Conservation (phyloP, 768 basidiomycete genomes). For the Xanthoconium stramineum region DNA sequence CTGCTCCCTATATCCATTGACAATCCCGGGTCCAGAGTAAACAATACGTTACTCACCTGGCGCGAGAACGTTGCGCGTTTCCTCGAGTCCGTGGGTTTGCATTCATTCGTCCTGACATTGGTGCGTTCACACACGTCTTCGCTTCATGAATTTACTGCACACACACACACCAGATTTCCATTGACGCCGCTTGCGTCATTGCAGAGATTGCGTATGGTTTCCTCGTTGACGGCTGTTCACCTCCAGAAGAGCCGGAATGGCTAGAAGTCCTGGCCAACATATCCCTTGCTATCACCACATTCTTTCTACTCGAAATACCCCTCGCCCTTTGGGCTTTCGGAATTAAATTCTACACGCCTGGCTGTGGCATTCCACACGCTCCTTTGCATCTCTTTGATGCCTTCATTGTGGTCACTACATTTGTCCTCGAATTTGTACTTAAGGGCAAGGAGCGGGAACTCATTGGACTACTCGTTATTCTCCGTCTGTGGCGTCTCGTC, state of each 20-base stretch:
- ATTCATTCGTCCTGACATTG: conserved; percentile 55
- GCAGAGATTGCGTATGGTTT: conserved; percentile 68
- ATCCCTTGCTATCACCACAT: conserved; percentile 63
- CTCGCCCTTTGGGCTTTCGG: conserved; percentile 67
- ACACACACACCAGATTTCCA: conserved; percentile 41
- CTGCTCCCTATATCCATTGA: conserved; percentile 37
- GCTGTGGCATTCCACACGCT: conserved; percentile 51
- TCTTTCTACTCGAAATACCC: conserved; percentile 80
- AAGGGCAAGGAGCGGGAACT: conserved; percentile 69
- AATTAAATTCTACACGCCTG: conserved; percentile 57
- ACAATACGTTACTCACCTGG: conserved; percentile 15
- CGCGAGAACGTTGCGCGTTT: conserved; percentile 39
- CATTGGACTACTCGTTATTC: conserved; percentile 62
- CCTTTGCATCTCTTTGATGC: conserved; percentile 74
- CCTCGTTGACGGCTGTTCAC: conserved; percentile 49
- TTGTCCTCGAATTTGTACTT: conserved; percentile 67
- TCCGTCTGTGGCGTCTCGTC: conserved; percentile 80
- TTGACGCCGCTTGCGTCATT: conserved; percentile 71
- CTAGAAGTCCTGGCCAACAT: conserved; percentile 58
- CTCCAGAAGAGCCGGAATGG: conserved; percentile 52
- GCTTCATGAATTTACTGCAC: conserved; percentile 15
- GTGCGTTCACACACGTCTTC: conserved; percentile 38
- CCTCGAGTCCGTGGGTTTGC: conserved; percentile 53
- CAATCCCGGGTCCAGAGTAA: conserved; percentile 4
- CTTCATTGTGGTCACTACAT: conserved; percentile 66